Conservation (phyloP, 768 basidiomycete species). For the Leccinum pellstonianum region DNA sequence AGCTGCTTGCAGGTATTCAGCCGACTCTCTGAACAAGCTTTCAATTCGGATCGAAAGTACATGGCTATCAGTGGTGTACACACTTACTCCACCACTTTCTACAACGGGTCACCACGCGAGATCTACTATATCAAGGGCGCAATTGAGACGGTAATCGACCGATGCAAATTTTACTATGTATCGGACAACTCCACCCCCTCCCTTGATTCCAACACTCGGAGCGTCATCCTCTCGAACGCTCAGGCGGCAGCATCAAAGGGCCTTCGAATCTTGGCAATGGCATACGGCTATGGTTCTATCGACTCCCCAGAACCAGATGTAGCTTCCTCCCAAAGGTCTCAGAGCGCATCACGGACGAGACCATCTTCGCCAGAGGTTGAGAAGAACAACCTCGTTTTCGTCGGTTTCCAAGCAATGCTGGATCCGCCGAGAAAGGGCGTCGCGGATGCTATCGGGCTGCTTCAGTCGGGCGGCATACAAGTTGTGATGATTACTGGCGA, state of each 20-base stretch:
- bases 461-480: constrained; percentile 86
- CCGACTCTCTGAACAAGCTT: constrained; percentile 77
- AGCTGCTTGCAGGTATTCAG: constrained; percentile 53
- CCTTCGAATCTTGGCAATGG: constrained; percentile 88
- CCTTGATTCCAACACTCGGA: constrained; percentile 67
- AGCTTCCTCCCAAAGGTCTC: constrained; percentile 17
- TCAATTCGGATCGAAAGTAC: constrained; percentile 91
- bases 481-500: constrained; percentile 99
- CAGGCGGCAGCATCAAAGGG: constrained; percentile 70
- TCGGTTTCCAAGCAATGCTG: constrained; percentile 91
- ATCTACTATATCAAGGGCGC: constrained; percentile 92
- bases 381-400: constrained; percentile 71
- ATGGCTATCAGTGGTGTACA: constrained; percentile 88
- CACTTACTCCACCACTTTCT: constrained; percentile 28
- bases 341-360: constrained; percentile 27
- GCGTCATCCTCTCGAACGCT: constrained; percentile 69
- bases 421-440: constrained; percentile 95
- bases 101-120: constrained; percentile 49
- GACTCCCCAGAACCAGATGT: constrained; percentile 35
- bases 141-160: constrained; percentile 81
- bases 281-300: constrained; percentile 72
- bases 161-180: constrained; percentile 88
- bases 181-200: constrained; percentile 84
- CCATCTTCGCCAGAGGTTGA: constrained; percentile 37
- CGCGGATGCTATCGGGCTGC: constrained; percentile 78